Conservation (phyloP, 306 rosid species). For the Sesbania bispinosa region DNA sequence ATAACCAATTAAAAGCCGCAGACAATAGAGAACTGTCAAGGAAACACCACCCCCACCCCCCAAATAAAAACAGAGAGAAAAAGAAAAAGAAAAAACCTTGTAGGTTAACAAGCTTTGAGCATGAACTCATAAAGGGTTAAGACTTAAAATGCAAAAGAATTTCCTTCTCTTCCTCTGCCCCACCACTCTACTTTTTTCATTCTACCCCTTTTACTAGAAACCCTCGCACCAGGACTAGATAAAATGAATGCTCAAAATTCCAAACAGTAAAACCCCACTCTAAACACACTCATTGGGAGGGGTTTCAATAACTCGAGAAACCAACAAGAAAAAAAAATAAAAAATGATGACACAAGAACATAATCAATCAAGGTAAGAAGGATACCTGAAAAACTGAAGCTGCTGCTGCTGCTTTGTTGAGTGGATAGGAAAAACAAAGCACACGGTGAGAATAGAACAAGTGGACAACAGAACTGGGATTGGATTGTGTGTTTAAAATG, state of each 20-base stretch:
- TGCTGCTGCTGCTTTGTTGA: neutral
- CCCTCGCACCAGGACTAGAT: neutral
- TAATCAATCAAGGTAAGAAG: neutral
- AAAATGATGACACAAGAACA: neutral
- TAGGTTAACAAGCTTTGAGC: neutral
- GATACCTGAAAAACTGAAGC: constrained; percentile 43
- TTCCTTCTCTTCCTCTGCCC: neutral
- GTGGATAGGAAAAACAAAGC: neutral
- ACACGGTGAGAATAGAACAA: neutral
- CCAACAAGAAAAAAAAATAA: neutral
- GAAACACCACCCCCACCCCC: too few species aligned
- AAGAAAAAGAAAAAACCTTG: neutral
- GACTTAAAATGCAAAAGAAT: neutral
- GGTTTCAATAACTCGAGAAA: neutral
- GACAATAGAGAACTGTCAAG: neutral
- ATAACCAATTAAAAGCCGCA: constrained; percentile 2
- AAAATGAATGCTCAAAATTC: neutral
- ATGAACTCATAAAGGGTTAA: neutral
- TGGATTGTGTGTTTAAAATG: constrained; percentile 27
- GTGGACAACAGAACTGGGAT: too few species aligned
- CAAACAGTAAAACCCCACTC: neutral
- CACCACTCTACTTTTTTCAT: neutral
- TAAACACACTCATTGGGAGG: neutral
- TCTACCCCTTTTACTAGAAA: constrained; percentile 3
- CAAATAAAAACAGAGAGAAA: too few species aligned